Conservation (phyloP, 2,329 filamentous ascomycete species). For the Acarospora socialis region DNA sequence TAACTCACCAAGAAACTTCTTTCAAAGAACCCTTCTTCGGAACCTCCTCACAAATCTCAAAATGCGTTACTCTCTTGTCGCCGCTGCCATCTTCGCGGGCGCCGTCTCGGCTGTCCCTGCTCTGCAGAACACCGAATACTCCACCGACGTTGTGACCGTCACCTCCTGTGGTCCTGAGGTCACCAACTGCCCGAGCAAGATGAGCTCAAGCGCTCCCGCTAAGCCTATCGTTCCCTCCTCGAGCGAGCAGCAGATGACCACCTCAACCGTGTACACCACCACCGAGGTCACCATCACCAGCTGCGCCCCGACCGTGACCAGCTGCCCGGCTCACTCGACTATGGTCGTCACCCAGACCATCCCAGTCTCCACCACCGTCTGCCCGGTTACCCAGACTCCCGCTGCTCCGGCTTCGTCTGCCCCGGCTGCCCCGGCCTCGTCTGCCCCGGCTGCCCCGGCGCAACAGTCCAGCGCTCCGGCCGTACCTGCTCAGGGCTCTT, state of each 20-base stretch:
- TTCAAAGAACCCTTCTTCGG: conserved; percentile 11
- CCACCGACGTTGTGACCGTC: no score
- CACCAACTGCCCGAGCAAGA: conserved; percentile 11
- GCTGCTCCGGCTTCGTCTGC: conserved; percentile 13
- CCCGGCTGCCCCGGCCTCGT: conserved; percentile 40
- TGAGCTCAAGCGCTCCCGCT: background rate
- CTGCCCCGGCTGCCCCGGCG: conserved; percentile 12
- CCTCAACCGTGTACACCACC: conserved; percentile 26
- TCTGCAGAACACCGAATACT: conserved; percentile 1
- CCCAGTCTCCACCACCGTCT: conserved; percentile 45
- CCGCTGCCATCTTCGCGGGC: conserved; percentile 18
- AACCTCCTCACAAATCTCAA: conserved; percentile 10
- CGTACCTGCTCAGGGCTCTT: conserved; percentile 9
- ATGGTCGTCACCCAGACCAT: conserved; percentile 40
- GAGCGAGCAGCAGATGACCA: conserved; percentile 16
- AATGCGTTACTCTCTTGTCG: conserved; percentile 20
- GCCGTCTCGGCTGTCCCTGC: conserved; percentile 9
- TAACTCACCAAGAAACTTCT: conserved; percentile 10
- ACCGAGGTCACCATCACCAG: conserved; percentile 26
- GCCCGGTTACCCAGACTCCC: conserved; percentile 30
- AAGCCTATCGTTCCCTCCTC: conserved; percentile 1
- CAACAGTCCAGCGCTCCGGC: no score
- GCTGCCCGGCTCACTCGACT: conserved; percentile 39
- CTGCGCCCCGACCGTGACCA: conserved; percentile 25
- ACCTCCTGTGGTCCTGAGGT: conserved; percentile 4